Base-by-base conservation (phyloP, 331 rosid genomes). In the Telfairia occidentalis region DNA sequence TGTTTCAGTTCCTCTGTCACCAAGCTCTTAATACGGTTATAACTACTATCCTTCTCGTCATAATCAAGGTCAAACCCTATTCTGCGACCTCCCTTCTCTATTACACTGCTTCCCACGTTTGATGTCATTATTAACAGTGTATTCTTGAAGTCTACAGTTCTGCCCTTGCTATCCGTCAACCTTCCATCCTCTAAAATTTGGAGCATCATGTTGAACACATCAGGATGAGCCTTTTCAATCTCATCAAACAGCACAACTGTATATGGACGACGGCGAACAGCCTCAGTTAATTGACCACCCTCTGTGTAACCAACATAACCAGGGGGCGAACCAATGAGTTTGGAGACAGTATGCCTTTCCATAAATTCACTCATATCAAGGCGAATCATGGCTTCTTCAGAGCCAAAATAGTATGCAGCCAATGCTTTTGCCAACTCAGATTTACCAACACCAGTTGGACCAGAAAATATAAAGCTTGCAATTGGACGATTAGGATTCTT, bases 141-240 rank as follows among this genome's bases (percentile, higher is more conserved):
- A 53, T 92, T 92, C 85, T 92, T 92, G 85, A 92, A 92, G 82
- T 92, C 96, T 45, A 92, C 96, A 1, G 98, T 90, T 77, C 96
- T 87, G 16, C 98, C 96, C 84, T 92, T 92, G 70, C 96, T 92
- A 72, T 92, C 97, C 2, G 98, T 92, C 79, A 90, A 84, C 77
- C 98, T 89, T 55, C 98, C 98, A 70, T 92, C 98, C 84, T 92
- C 98, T 0, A 92, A 89, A 74, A 90, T 92, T 81, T 92, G 97
- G 78, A 92, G 98, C 98, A 92, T 92, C 98, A 92, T 89, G 89
- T 92, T 92, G 81, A 92, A 92, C 34, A 92, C 96, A 74, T 92
- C 98, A 3, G 98, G 98, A 76, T 92, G 98, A n/a, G 98, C 98
- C 85, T 92, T 92, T 85, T 92, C 98, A 49, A 92, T 92, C 86